Evolutionary conservation across 2,329 filamentous ascomycete genomes (phyloP), one percentile per base, ranked within the genome.

Genomic region (Alternaria arborescens): DNA sequence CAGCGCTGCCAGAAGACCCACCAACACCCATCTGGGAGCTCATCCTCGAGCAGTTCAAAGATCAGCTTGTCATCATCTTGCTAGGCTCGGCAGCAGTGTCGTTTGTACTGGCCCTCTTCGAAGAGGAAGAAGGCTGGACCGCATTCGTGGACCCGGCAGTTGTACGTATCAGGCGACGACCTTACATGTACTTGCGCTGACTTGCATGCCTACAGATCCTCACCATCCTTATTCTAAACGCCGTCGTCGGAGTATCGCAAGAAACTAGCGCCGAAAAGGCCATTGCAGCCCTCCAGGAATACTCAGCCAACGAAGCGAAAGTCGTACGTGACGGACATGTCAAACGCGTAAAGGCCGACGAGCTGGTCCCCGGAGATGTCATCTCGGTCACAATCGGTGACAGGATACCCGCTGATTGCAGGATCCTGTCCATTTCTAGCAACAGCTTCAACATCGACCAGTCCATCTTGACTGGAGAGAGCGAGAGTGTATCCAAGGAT

Each of bases 251-350:
- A 77, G 95, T 99, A 28, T 97, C 94, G 58, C 95, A 99, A 84
- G 95, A 99, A 84, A 97, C 92, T 81, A 97, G 94, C 77, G 95
- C 95, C 68, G 95, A 99, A 80, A 97, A 98, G 83, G 95, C 95
- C 52, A 99, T 99, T 78, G 94, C 95, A 26, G 95, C 95, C 44
- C 87, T 99, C 58, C 95, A 99, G 82, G 94, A 99, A 86, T 99
- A 99, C 83, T 98, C 94, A 30, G 95, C 95, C 75, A 99, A 98
- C 81, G 93, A 97, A 80, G 94, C 95, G 71, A 99, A 94, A 77
- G 94, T 97, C 54, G 80, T 97, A 60, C 91, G 95, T 73, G 89
- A 94, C 82, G 93, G 94, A 52, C 87, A 90, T 71, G 84, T 94
- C 64, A 88, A 89, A 67, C 88, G 91, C 69, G 83, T 99, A 82